A percentile compares a stretch with the other conserved stretches of the same genome.
Evolutionary conservation across 768 basidiomycete genomes (phyloP).

Genomic region (Termitomyces eurrhizus): DNA sequence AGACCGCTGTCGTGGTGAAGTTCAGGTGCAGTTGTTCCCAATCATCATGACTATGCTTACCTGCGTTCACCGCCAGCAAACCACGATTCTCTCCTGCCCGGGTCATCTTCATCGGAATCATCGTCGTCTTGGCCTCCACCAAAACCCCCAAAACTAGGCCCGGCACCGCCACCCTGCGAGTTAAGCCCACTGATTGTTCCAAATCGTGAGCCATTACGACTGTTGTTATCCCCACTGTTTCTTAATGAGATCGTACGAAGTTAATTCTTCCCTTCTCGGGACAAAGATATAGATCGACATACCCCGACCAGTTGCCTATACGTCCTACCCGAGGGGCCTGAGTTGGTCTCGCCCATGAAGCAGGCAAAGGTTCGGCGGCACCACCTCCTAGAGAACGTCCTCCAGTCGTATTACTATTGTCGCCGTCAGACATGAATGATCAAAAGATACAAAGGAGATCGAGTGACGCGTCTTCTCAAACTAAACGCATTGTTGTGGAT

Average conservation of each 20-base stretch:
- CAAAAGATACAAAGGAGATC: background rate
- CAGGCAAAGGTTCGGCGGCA: constrained; percentile 43
- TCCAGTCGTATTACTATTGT: constrained; percentile 23
- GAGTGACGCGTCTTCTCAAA: constrained; percentile 3
- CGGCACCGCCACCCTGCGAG: constrained; percentile 1
- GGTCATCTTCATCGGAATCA: constrained; percentile 51
- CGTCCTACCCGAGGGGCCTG: constrained; percentile 43
- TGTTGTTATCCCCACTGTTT: constrained; percentile 7
- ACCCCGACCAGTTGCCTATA: constrained; percentile 49
- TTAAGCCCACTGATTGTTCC: constrained; percentile 26
- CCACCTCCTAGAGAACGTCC: constrained; percentile 50
- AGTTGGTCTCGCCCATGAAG: constrained; percentile 38
- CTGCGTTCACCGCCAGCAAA: constrained; percentile 96
- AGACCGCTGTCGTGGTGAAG: constrained; percentile 58
- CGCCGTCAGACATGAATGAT: constrained; percentile 32
- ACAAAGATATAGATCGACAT: constrained; percentile 5
- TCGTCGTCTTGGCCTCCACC: constrained; percentile 21
- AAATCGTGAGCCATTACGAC: constrained; percentile 21
- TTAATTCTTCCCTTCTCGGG: background rate
- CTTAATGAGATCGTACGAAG: background rate
- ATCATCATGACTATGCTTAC: constrained; percentile 30
- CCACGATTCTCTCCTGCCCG: constrained; percentile 59
- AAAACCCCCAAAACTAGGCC: constrained; percentile 10
- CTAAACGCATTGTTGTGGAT: background rate
- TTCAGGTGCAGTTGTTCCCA: background rate